phyloP scores from a whole-genome alignment of 2,329 filamentous ascomycete genomes.

The Claviceps pusilla region DNA sequence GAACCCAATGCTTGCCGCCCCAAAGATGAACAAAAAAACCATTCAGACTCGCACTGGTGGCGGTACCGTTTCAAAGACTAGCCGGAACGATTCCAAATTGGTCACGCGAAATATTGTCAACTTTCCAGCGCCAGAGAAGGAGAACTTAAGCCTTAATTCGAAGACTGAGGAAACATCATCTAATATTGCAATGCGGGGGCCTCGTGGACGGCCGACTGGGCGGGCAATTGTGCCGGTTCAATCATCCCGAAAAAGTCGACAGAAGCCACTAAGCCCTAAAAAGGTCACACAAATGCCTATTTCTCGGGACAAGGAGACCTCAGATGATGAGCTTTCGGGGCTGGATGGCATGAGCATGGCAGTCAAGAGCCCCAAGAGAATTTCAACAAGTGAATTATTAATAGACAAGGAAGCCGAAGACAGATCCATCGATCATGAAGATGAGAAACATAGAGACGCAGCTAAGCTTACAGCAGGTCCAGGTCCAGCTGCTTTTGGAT shows the following conservation, averaged over 20 bases:
- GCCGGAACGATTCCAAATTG: constrained; percentile 23
- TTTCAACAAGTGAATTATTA: constrained; percentile 9
- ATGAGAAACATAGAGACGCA: constrained; percentile 4
- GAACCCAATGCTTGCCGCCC: constrained; percentile 10
- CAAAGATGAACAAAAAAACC: constrained; percentile 18
- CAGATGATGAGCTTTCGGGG: constrained; percentile 47
- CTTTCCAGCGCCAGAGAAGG: constrained; percentile 50
- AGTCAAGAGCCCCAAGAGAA: background rate
- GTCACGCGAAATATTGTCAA: constrained; percentile 45
- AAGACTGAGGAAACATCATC: constrained; percentile 22
- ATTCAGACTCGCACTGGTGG: constrained; percentile 13
- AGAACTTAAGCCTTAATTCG: constrained; percentile 36
- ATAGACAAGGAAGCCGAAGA: background rate
- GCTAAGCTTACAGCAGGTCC: constrained; percentile 1
- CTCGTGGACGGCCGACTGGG: constrained; percentile 31
- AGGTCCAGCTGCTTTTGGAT: constrained; percentile 22
- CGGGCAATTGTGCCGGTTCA: constrained; percentile 20
- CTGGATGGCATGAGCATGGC: constrained; percentile 18
- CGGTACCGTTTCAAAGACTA: constrained; percentile 16
- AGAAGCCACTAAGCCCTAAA: constrained; percentile 46
- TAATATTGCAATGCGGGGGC: constrained; percentile 17
- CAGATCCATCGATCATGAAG: constrained; percentile 4
- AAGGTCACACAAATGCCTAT: constrained; percentile 45
- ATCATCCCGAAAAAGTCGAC: constrained; percentile 16
- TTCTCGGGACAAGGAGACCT: constrained; percentile 28